A percentile compares a stretch with the other conserved stretches of the same genome.
phyloP scores from a whole-genome alignment of 2,329 filamentous ascomycete genomes.

The Fusarium chaquense region DNA sequence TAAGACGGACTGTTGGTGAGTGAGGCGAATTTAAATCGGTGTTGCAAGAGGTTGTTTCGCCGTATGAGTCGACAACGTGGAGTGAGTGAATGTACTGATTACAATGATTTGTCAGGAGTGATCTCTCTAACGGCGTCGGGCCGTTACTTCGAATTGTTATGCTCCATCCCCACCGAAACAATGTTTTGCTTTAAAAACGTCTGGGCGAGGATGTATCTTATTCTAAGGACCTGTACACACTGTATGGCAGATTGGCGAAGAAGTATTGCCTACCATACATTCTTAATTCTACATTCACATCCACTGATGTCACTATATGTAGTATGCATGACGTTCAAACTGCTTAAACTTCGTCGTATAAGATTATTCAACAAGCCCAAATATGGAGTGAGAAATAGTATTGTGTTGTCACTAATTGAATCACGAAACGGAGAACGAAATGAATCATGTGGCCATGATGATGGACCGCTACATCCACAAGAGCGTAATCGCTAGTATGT shows the following conservation, averaged over 20 bases:
- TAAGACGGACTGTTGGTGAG: neutral
- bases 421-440: neutral
- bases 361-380: neutral
- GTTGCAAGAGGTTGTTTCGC: conserved; percentile 17
- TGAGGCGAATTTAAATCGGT: conserved; percentile 11
- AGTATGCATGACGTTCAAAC: neutral
- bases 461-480: conserved; percentile 78
- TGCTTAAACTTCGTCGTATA: neutral
- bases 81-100: conserved; percentile 23
- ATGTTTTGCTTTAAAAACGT: neutral
- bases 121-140: conserved; percentile 28
- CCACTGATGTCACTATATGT: neutral
- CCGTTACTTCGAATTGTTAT: conserved; percentile 34
- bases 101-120: conserved; percentile 46
- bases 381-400: neutral
- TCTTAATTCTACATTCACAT: neutral
- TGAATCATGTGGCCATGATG: conserved; percentile 67
- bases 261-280: neutral
- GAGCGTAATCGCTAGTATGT: conserved; percentile 60
- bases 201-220: neutral
- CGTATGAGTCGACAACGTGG: conserved; percentile 42
- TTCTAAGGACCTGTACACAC: neutral
- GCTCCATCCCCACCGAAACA: conserved; percentile 34
- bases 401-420: neutral
- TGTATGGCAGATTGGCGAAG: neutral